phyloP scores from a whole-genome alignment of 1,139 yeast species.

The Sugiyamaella sp. region DNA sequence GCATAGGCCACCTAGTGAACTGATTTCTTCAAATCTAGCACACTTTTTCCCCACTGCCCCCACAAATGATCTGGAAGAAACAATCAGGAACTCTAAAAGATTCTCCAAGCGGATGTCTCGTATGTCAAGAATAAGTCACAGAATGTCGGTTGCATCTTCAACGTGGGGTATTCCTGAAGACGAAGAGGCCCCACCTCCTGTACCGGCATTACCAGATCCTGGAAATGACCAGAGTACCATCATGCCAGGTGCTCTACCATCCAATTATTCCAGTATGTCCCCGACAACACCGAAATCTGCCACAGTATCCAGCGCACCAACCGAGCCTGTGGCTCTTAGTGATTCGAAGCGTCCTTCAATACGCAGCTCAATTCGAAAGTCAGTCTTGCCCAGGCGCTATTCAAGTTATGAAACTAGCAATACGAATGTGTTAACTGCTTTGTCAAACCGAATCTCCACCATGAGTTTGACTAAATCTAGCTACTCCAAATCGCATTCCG shows the following conservation, averaged over 20 bases:
- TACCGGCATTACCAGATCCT: constrained; percentile 35
- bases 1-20: constrained; percentile 91
- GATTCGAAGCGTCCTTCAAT: constrained; percentile 15
- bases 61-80: constrained; percentile 70
- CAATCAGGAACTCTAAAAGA: constrained; percentile 81
- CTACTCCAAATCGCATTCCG: constrained; percentile 3
- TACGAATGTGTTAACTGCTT: constrained; percentile 29
- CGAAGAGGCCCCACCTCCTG: constrained; percentile 39
- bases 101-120: constrained; percentile 66
- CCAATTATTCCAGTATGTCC: not conserved
- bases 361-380: constrained; percentile 20
- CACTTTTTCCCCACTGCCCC: constrained; percentile 91
- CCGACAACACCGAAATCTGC: not conserved
- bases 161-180: constrained; percentile 34
- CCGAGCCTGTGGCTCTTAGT: not conserved
- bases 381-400: constrained; percentile 18
- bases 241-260: not conserved
- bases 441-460: constrained; percentile 34
- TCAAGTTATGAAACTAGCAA: constrained; percentile 13
- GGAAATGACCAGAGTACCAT: constrained; percentile 13
- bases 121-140: constrained; percentile 35
- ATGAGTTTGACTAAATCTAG: constrained; percentile 11
- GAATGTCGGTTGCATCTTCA: constrained; percentile 41
- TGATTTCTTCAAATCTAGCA: constrained; percentile 84
- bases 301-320: not conserved